These are phyloP conservation scores for Quercus glauca DNA, from an alignment of 306 rosid genomes.

Conservation along the genomic window DNA sequence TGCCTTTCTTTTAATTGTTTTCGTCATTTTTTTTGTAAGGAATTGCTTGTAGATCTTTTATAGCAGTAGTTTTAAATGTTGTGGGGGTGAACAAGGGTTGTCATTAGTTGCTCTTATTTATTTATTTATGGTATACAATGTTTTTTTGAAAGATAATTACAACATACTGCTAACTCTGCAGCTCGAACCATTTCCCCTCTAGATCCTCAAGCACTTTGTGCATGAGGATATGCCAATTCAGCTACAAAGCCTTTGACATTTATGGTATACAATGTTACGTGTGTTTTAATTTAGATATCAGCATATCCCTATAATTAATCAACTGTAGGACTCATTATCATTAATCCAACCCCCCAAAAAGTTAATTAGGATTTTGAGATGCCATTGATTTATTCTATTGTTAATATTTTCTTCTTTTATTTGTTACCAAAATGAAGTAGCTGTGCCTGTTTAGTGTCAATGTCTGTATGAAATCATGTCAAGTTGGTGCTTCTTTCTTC, in stretches of 20 bases:
- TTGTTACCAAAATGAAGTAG: neutral
- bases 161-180: no score
- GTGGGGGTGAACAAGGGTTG: no score
- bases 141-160: no score
- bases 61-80: no score
- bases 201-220: no score
- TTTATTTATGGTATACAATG: no score
- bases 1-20: conserved; percentile 28
- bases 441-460: neutral
- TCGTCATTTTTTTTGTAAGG: neutral
- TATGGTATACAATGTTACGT: neutral
- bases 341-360: neutral
- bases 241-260: neutral
- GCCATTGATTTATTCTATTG: neutral
- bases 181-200: no score
- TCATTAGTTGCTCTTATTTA: no score
- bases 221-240: no score
- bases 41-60: neutral
- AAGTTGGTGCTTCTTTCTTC: neutral
- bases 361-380: neutral
- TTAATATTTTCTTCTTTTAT: neutral
- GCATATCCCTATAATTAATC: neutral
- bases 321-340: neutral
- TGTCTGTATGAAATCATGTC: neutral
- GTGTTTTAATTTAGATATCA: no score